Conservation (phyloP, 2,329 filamentous ascomycete species). For the Emmonsiellopsis sp. region DNA sequence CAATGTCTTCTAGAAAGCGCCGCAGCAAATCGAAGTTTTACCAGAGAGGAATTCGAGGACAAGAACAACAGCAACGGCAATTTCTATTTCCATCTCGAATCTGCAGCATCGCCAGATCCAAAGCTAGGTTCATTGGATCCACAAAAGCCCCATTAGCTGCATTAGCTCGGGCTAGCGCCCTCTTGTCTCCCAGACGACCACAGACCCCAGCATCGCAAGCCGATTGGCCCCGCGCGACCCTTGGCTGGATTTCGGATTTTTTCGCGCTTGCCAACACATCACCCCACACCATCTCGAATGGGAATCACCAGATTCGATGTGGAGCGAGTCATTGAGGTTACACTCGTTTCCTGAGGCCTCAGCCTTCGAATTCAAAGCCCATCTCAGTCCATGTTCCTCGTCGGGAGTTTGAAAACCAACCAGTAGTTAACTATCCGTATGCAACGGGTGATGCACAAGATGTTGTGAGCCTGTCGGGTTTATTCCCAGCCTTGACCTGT, state of each 20-base stretch:
- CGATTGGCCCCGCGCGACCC: background rate
- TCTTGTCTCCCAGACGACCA: conserved; percentile 7
- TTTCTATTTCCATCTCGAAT: background rate
- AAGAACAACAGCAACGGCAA: background rate
- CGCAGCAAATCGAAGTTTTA: too few relatives aligned
- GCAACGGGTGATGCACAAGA: too few relatives aligned
- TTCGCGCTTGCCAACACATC: conserved; percentile 16
- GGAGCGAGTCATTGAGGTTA: background rate
- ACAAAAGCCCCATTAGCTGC: background rate
- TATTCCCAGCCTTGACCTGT: too few relatives aligned
- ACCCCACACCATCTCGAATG: conserved; percentile 6
- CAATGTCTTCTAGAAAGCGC: too few relatives aligned
- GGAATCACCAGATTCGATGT: background rate
- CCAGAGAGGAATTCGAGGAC: too few relatives aligned
- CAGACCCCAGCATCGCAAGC: background rate
- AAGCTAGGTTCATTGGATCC: background rate
- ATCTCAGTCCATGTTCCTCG: too few relatives aligned
- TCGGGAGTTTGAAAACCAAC: too few relatives aligned
- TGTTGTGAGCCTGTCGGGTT: too few relatives aligned
- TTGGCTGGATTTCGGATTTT: conserved; percentile 4
- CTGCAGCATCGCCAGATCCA: background rate
- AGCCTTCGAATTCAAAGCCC: background rate
- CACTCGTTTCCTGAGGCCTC: background rate
- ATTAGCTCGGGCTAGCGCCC: background rate
- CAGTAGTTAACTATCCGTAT: too few relatives aligned